Percentiles rank a stretch among this genome's conserved stretches.
Evolutionary conservation across 2,329 filamentous ascomycete species (phyloP).

Genomic region (Colletotrichum coccodes): DNA sequence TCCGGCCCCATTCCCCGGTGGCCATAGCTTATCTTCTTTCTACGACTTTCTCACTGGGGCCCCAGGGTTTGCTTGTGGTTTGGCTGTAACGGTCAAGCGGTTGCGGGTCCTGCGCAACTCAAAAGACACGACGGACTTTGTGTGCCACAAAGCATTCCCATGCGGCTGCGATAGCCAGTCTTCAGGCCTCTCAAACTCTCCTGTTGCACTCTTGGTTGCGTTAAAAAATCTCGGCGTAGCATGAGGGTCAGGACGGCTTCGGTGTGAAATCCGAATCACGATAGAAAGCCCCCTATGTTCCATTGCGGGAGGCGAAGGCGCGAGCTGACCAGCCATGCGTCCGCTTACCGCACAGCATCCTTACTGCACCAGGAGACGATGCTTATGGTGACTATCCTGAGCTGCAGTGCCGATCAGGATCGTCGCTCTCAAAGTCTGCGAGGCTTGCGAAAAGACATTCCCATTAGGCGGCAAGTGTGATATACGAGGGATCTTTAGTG

Average conservation of each 20-base stretch:
- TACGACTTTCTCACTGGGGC: not conserved
- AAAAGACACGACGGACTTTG: not conserved
- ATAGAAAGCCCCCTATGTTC: not conserved
- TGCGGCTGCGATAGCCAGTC: too few relatives aligned
- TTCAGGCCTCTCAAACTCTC: too few relatives aligned
- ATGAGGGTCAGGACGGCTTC: not conserved
- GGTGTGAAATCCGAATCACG: not conserved
- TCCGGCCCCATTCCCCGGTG: constrained; percentile 21
- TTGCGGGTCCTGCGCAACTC: not conserved
- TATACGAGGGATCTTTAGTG: not conserved
- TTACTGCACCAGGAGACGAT: not conserved
- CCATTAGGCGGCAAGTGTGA: not conserved
- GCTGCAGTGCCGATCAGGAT: not conserved
- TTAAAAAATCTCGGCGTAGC: not conserved
- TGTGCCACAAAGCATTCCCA: too few relatives aligned
- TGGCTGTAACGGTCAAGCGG: not conserved
- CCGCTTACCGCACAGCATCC: not conserved
- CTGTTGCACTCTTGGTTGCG: too few relatives aligned
- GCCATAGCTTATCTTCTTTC: not conserved
- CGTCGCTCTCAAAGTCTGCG: not conserved
- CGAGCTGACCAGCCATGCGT: not conserved
- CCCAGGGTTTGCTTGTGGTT: not conserved
- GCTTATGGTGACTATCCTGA: not conserved
- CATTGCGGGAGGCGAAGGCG: not conserved
- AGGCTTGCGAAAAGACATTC: not conserved